Base-by-base conservation (phyloP, 164 flowering plant genomes). In the Magnolia officinalis region DNA sequence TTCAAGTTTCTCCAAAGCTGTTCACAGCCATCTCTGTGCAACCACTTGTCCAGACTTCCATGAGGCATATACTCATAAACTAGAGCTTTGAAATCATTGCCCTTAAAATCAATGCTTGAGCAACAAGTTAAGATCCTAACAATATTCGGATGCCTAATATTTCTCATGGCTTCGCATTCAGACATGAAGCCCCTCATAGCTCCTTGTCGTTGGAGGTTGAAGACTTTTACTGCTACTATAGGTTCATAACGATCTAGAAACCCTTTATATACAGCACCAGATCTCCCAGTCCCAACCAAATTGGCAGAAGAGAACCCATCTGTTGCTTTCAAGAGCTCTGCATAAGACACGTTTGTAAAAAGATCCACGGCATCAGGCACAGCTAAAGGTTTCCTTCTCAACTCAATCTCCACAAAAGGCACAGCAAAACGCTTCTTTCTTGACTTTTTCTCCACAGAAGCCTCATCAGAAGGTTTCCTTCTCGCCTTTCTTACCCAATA, bases 251-350 rank as follows among this genome's bases (percentile, higher is more conserved):
- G 16, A 10, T 67, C 45, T 14, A 67, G 49, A 26, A 18, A 24
- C 9, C 70, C 70, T 67, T 26, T 67, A 26, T 67, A 67, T 8
- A 67, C 70, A 67, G 70, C 21, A 29, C 70, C 45, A 26, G 2
- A 23, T 8, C 70, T 26, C 0, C 70, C 70, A 8, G 37, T 21
- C 1, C 70, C 70, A 67, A 14, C 8, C 49, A 67, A 67, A 67
- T 67, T 67, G 37, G 37, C 13, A 18, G 70, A 2, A 13, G 70
- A 67, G 70, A 67, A 67, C 49, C 70, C 70, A 64, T 64, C 24
- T 18, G 67, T 64, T 19, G 67, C 67, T 20, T 19, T 21, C 8
- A 19, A 64, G 24, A 64, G 67, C 67, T 64, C 24, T 2, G 24
- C 19, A 19, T 64, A 64, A 64, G 67, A 19, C 14, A 13, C 14